Conservation (phyloP, 140 eudicot genomes). For the Senecio squalidus region DNA sequence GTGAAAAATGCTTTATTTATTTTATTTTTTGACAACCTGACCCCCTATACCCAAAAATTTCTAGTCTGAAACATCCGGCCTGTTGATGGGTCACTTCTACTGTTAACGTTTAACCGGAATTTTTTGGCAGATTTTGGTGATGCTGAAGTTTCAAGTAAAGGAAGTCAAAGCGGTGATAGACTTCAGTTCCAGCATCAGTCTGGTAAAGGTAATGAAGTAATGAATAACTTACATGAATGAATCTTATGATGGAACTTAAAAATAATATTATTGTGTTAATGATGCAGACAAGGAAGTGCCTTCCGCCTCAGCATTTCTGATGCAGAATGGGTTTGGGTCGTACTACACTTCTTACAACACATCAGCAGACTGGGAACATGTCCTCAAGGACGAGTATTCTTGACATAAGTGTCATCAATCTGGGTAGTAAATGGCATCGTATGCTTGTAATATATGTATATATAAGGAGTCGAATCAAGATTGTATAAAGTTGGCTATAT, state of each 20-base stretch:
- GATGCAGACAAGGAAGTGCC: constrained; percentile 13
- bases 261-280: too few species aligned
- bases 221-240: constrained; percentile 1
- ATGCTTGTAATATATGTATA: neutral
- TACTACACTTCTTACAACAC: constrained; percentile 21
- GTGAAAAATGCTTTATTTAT: too few species aligned
- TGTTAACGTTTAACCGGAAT: constrained; percentile 14
- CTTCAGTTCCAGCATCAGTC: constrained; percentile 14
- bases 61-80: too few species aligned
- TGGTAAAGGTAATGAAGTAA: neutral
- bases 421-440: neutral
- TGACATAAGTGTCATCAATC: neutral
- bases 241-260: neutral
- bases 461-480: neutral
- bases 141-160: constrained; percentile 16
- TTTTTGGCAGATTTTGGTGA: constrained; percentile 3
- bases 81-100: too few species aligned
- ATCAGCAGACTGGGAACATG: constrained; percentile 75
- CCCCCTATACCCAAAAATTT: too few species aligned
- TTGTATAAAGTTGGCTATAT: neutral
- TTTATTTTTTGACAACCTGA: too few species aligned
- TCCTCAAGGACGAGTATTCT: neutral
- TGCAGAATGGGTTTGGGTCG: constrained; percentile 10
- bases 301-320: neutral
- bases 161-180: constrained; percentile 14